A percentile compares a stretch with the other conserved stretches of the same genome.
Evolutionary conservation across 2,329 filamentous ascomycete species (phyloP).

Genomic region (Rhinocladiella mackenziei): DNA sequence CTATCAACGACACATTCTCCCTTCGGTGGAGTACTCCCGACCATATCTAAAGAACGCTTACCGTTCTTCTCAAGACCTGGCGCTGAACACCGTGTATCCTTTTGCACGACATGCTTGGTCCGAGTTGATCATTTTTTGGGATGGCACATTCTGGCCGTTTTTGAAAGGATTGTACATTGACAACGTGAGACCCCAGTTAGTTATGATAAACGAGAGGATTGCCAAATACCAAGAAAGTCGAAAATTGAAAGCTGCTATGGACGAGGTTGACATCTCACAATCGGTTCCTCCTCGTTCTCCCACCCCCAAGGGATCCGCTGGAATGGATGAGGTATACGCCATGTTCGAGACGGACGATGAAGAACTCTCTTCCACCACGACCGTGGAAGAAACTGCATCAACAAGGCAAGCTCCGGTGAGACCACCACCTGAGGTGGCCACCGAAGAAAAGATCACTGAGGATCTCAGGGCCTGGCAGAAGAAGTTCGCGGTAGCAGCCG

Average conservation of each 20-base stretch:
- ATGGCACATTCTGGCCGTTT: constrained; percentile 75
- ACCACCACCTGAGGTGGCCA: constrained; percentile 14
- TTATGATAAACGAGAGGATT: constrained; percentile 85
- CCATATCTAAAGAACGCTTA: constrained; percentile 73
- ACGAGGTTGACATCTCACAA: constrained; percentile 50
- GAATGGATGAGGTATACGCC: constrained; percentile 21
- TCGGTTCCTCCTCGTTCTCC: constrained; percentile 27
- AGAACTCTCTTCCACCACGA: constrained; percentile 27
- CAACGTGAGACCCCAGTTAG: constrained; percentile 91
- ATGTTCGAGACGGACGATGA: constrained; percentile 25
- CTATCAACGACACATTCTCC: constrained; percentile 69
- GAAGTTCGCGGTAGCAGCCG: constrained; percentile 79
- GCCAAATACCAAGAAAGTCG: constrained; percentile 60
- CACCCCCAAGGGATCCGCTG: constrained; percentile 10
- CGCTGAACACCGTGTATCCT: constrained; percentile 67
- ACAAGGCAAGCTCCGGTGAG: constrained; percentile 10
- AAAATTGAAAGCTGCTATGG: constrained; percentile 57
- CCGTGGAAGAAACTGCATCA: constrained; percentile 31
- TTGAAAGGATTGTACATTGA: constrained; percentile 76
- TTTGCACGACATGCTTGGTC: constrained; percentile 67
- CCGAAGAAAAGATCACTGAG: constrained; percentile 60
- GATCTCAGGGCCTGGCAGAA: constrained; percentile 83
- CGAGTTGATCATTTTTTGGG: constrained; percentile 65
- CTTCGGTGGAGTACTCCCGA: constrained; percentile 67
- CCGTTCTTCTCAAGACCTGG: constrained; percentile 60